Base-by-base conservation (phyloP, 2,329 filamentous ascomycete species). In the Scleromitrula shiraiana region DNA sequence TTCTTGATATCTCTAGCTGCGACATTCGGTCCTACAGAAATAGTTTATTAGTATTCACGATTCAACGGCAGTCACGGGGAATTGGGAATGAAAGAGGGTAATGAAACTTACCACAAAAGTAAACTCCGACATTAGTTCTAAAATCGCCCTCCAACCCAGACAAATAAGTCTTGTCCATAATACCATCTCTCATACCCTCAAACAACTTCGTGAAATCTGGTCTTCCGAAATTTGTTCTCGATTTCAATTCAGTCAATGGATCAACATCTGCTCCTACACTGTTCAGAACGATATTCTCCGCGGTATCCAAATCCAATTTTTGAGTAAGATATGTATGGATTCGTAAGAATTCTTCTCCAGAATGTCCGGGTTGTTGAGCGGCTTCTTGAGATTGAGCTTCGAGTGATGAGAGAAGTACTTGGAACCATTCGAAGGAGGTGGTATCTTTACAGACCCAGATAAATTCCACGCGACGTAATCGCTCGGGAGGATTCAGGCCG, bases 401-500 rank as follows among this genome's bases (percentile, higher is more conserved):
- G 19, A 98, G 83, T 0, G 88, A 94, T 0, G 86, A 87, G 14
- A 98, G 78, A 1, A 98, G 80, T 1, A 86, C 89, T 66, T 98
- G 93, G 74, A 98, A 97, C 93, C 93, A 98, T 70, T 97, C 93
- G 62, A 98, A 98, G 0, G 90, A 95, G 27, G 80, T 85, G 0
- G 90, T 95, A 63, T 96, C 90, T 67, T 87, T 93, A 77, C 91
- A 96, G 43, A 97, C 84, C 93, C 93, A 98, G 72, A 98, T 94
- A 69, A 98, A 98, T 67, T 98, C 93, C 26, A 98, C 91, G 66
- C 93, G 85, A 51, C 89, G 86, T 39, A 98, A 82, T 63, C 91
- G 87, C 41, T 80, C 82, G 1, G 91, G 90, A 20, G 90, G 88
- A 71, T 96, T 93, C 7, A 91, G 90, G 14, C 83, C 80, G 55